Percentiles rank a stretch among this genome's conserved stretches.
Evolutionary conservation across 345 rosid genomes (phyloP).

Genomic region (Crucihimalaya himalaica): DNA sequence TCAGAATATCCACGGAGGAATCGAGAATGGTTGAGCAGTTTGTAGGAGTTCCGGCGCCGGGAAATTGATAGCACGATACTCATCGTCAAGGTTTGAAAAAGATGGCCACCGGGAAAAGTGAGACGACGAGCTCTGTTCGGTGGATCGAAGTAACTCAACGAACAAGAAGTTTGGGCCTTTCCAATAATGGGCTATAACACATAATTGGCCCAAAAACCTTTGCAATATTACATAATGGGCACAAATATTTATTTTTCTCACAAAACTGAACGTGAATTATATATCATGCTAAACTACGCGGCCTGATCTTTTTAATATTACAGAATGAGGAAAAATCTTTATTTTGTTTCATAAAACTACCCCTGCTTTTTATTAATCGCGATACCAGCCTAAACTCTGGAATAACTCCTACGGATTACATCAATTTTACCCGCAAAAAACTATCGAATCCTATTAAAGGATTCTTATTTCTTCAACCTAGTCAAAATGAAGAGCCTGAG

Average conservation of each 20-base stretch:
- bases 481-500: slow-evolving; percentile 7
- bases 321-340: neutral
- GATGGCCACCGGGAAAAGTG: slow-evolving; percentile 5
- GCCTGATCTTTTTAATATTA: neutral
- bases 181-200: slow-evolving; percentile 1
- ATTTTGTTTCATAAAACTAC: neutral
- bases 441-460: neutral
- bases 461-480: slow-evolving; percentile 13
- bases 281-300: neutral
- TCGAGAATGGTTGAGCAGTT: neutral
- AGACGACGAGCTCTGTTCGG: slow-evolving; percentile 5
- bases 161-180: neutral
- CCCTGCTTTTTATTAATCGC: neutral
- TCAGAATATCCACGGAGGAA: slow-evolving; percentile 37
- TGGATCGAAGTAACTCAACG: neutral
- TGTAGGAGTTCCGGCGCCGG: slow-evolving; percentile 29
- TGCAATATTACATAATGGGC: neutral
- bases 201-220: neutral
- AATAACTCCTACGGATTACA: neutral
- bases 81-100: slow-evolving; percentile 31
- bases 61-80: slow-evolving; percentile 32
- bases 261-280: neutral
- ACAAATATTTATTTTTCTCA: neutral
- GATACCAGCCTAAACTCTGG: neutral
- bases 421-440: neutral